Evolutionary conservation across 2,329 filamentous ascomycete genomes (phyloP).

Genomic region (Cercospora nicotianae): DNA sequence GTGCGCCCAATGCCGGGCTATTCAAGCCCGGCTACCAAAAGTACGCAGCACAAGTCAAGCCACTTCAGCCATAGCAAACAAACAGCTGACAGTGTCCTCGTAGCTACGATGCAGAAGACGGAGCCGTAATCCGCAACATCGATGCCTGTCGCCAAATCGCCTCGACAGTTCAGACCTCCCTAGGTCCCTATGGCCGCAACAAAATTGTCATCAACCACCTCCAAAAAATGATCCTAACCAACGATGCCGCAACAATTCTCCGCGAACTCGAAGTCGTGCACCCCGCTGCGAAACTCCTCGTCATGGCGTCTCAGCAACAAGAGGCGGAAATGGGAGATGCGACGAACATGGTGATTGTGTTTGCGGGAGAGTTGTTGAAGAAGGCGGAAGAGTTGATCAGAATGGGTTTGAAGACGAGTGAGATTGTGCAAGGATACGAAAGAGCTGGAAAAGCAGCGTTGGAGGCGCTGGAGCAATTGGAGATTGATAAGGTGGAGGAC

Average conservation of each 20-base stretch:
- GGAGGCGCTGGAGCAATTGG: conserved; percentile 75
- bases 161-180: conserved; percentile 92
- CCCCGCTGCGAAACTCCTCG: conserved; percentile 92
- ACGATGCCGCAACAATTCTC: conserved; percentile 94
- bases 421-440: conserved; percentile 95
- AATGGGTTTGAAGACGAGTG: conserved; percentile 97
- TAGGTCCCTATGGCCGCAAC: conserved; percentile 96
- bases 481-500: conserved; percentile 86
- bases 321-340: conserved; percentile 99
- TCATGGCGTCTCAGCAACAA: conserved; percentile 99
- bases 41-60: conserved; percentile 55
- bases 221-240: conserved; percentile 99
- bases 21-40: conserved; percentile 98
- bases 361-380: conserved; percentile 91
- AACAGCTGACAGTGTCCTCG: conserved; percentile 31
- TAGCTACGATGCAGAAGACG: conserved; percentile 99
- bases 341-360: conserved; percentile 93
- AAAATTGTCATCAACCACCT: conserved; percentile 99
- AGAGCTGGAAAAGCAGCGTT: conserved; percentile 88
- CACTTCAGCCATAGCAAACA: conserved; percentile 22
- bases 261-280: conserved; percentile 97
- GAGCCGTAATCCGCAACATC: conserved; percentile 96
- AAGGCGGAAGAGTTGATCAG: conserved; percentile 96
- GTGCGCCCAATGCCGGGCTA: conserved; percentile 85
- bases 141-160: conserved; percentile 96